Percentiles rank a stretch among this genome's conserved stretches.
phyloP scores from a whole-genome alignment of 2,329 filamentous ascomycete genomes.

The Tolypocladium ovalisporum region DNA sequence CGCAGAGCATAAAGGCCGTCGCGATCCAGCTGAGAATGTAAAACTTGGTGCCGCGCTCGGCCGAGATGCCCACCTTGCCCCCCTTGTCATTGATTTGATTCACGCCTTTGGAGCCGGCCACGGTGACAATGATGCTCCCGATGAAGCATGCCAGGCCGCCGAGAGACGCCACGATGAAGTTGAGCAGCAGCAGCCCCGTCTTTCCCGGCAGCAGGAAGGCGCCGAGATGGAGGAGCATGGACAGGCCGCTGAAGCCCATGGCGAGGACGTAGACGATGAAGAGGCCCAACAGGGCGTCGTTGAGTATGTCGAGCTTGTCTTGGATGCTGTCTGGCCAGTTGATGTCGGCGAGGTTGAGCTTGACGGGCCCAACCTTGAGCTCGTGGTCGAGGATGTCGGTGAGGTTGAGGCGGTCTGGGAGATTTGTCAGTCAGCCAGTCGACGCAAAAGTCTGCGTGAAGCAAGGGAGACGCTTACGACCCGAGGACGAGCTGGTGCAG shows the following conservation, averaged over 20 bases:
- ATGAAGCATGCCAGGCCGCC: conserved; percentile 26
- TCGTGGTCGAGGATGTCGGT: conserved; percentile 34
- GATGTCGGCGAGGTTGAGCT: conserved; percentile 33
- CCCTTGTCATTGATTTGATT: conserved; percentile 30
- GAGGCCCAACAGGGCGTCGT: conserved; percentile 33
- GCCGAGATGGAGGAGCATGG: conserved; percentile 27
- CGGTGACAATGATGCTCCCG: conserved; percentile 31
- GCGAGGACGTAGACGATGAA: conserved; percentile 38
- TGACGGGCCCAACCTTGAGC: conserved; percentile 31
- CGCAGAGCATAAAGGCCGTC: conserved; percentile 30
- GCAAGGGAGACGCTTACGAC: conserved; percentile 18
- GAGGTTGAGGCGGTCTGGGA: conserved; percentile 31
- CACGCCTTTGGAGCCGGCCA: conserved; percentile 27
- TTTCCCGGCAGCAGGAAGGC: conserved; percentile 21
- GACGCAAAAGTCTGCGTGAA: neutral
- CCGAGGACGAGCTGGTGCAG: conserved; percentile 29
- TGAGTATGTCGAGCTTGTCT: conserved; percentile 36
- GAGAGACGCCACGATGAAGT: conserved; percentile 24
- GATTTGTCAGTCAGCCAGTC: neutral
- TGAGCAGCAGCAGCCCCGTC: conserved; percentile 18
- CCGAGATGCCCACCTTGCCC: conserved; percentile 32
- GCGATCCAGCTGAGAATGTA: conserved; percentile 35
- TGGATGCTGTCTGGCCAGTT: conserved; percentile 32
- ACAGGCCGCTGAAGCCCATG: conserved; percentile 28
- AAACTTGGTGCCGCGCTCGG: conserved; percentile 31